phyloP scores from a whole-genome alignment of 306 rosid genomes.

The Rosa multiflora region DNA sequence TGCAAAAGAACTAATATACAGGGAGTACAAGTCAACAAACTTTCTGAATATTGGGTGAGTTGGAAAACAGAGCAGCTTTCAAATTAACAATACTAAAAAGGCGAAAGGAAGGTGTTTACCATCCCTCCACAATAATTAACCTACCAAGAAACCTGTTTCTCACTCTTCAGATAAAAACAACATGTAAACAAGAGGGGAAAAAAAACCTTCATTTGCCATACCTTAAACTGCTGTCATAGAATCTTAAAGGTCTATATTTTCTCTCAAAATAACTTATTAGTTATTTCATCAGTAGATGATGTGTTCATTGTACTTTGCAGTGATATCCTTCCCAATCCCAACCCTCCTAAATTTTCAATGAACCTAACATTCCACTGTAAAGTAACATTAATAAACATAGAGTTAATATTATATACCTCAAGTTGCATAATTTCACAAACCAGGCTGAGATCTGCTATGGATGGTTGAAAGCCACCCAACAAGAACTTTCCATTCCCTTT shows the following conservation, averaged over 20 bases:
- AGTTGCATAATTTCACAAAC: constrained; percentile 84
- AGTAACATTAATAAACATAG: not conserved
- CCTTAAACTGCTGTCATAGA: not conserved
- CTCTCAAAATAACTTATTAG: too few species aligned
- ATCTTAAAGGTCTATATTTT: too few species aligned
- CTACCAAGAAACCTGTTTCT: too few species aligned
- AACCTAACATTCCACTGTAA: not conserved
- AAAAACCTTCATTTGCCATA: not conserved
- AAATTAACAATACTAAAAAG: not conserved
- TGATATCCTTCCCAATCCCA: not conserved
- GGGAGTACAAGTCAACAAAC: too few species aligned
- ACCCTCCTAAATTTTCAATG: not conserved
- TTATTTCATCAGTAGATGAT: not conserved
- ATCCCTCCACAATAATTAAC: not conserved
- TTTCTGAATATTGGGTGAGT: too few species aligned
- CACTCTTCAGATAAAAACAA: not conserved
- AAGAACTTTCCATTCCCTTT: constrained; percentile 60
- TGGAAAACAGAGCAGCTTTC: too few species aligned
- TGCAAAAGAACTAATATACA: too few species aligned
- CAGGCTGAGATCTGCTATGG: constrained; percentile 78
- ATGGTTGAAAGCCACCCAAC: constrained; percentile 68
- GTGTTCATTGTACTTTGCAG: not conserved
- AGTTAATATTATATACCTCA: constrained; percentile 50
- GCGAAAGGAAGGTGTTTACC: not conserved
- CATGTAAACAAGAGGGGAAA: not conserved